A percentile compares a stretch with the other conserved stretches of the same genome.
phyloP scores from a whole-genome alignment of 2,329 filamentous ascomycete species.

The Fonsecaea pugnacius region DNA sequence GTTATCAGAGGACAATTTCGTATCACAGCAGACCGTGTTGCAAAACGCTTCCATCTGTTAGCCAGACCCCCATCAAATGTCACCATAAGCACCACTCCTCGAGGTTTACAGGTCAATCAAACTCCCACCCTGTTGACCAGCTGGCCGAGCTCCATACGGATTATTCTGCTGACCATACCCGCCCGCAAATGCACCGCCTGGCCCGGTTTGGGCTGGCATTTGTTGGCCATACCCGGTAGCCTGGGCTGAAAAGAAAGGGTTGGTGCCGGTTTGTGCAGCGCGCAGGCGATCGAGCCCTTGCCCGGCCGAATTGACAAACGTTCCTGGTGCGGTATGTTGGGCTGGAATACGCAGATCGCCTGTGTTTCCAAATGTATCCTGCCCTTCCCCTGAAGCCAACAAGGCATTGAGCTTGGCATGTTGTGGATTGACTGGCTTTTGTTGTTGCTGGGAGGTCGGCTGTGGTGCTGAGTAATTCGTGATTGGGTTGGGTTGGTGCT shows the following conservation, averaged over 20 bases:
- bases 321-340: slow-evolving; percentile 94
- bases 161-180: slow-evolving; percentile 54
- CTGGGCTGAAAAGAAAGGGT: slow-evolving; percentile 85
- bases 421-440: slow-evolving; percentile 57
- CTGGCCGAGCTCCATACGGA: slow-evolving; percentile 59
- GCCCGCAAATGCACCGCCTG: slow-evolving; percentile 53
- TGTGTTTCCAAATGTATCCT: slow-evolving; percentile 98
- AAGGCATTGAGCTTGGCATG: slow-evolving; percentile 81
- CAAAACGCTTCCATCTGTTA: not conserved
- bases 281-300: slow-evolving; percentile 75
- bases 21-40: slow-evolving; percentile 3
- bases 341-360: slow-evolving; percentile 93
- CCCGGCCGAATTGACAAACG: slow-evolving; percentile 94
- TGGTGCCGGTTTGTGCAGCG: slow-evolving; percentile 71
- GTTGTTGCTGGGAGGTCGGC: slow-evolving; percentile 51
- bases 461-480: slow-evolving; percentile 54
- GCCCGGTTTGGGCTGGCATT: slow-evolving; percentile 58
- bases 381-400: slow-evolving; percentile 83
- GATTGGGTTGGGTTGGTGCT: slow-evolving; percentile 59
- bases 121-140: slow-evolving; percentile 58
- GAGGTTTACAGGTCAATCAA: slow-evolving; percentile 62
- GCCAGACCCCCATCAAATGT: not conserved
- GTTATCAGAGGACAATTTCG: slow-evolving; percentile 15
- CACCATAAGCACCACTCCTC: slow-evolving; percentile 9
- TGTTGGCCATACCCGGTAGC: slow-evolving; percentile 68